phyloP scores from a whole-genome alignment of 208 protist genomes.

The Acanthamoeba comandoni region DNA sequence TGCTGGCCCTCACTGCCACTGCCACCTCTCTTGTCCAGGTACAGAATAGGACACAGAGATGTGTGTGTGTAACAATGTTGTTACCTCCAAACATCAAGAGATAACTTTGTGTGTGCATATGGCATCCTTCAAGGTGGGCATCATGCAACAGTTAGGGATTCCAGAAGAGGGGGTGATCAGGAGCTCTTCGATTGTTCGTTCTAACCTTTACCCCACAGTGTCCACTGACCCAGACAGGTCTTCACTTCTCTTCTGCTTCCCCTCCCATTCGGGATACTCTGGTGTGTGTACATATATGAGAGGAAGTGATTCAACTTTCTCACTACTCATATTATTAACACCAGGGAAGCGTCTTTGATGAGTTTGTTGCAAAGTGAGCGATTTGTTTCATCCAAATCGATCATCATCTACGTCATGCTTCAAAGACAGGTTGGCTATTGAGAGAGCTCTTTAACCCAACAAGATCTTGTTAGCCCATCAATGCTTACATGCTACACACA shows the following conservation, averaged over 20 bases:
- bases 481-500: background rate
- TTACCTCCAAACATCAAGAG: background rate
- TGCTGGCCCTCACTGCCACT: constrained; percentile 33
- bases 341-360: background rate
- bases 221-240: too few species aligned
- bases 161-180: constrained; percentile 7
- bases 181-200: constrained; percentile 1
- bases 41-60: background rate
- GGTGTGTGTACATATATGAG: too few species aligned
- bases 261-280: too few species aligned
- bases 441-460: background rate
- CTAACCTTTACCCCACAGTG: constrained; percentile 11
- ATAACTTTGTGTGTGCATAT: too few species aligned
- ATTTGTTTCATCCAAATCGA: background rate
- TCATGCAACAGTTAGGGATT: background rate
- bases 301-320: too few species aligned
- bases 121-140: constrained; percentile 10
- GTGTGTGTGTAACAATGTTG: background rate
- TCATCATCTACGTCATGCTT: constrained; percentile 3
- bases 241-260: too few species aligned
- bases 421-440: constrained; percentile 6
- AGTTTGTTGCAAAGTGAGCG: background rate
- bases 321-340: too few species aligned
- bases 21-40: constrained; percentile 1
- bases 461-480: background rate